Percentiles rank a stretch among this genome's conserved stretches.
Conservation (phyloP, 2,329 filamentous ascomycete species). For the Fusarium coffeatum region DNA sequence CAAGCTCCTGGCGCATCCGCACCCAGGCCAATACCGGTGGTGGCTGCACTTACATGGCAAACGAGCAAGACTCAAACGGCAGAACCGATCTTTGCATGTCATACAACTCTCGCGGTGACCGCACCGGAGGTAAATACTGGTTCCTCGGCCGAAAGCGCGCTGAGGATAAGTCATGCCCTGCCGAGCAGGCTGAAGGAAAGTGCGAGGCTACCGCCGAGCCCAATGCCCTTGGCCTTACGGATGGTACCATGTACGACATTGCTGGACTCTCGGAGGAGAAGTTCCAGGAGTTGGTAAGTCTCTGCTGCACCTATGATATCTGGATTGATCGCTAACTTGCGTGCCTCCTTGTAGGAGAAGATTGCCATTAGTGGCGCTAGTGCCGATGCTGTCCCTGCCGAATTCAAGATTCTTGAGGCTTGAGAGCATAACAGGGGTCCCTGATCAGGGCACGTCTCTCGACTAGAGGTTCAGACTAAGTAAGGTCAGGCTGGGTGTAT, state of each 20-base stretch:
- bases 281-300: neutral
- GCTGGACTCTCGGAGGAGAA: neutral
- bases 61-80: neutral
- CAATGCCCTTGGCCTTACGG: neutral
- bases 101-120: neutral
- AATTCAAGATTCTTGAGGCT: neutral
- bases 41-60: neutral
- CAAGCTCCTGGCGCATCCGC: neutral
- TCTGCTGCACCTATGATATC: neutral
- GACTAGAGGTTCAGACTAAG: accelerated
- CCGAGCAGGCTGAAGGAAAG: neutral
- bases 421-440: neutral
- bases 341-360: neutral
- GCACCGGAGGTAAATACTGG: neutral
- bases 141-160: neutral
- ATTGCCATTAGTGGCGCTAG: neutral
- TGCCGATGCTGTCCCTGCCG: neutral
- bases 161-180: neutral
- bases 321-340: accelerated
- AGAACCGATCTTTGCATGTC: neutral
- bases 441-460: neutral
- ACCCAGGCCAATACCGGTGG: neutral
- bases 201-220: neutral
- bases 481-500: accelerated
- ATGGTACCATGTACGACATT: neutral